Evolutionary conservation across 2,329 filamentous ascomycete species (phyloP).

Genomic region (Aaosphaeria pasadenensis): DNA sequence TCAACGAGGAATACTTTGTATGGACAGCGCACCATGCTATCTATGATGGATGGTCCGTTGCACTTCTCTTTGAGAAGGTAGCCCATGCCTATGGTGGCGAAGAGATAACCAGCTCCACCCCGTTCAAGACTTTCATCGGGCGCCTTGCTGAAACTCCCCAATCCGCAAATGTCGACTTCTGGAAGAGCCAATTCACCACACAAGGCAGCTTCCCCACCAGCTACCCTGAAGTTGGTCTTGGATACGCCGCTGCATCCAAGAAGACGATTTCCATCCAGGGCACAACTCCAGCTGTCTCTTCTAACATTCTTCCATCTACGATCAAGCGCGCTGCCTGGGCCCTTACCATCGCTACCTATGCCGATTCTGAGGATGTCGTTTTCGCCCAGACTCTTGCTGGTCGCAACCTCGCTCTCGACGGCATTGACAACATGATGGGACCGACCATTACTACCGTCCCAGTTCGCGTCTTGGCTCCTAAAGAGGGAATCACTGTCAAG

Average conservation of each 20-base stretch:
- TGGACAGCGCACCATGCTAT: conserved; percentile 23
- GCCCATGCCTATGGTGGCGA: conserved; percentile 2
- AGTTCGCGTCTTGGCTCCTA: conserved; percentile 33
- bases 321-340: conserved; percentile 21
- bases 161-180: conserved; percentile 4
- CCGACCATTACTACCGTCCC: conserved; percentile 39
- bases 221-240: conserved; percentile 8
- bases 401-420: conserved; percentile 10
- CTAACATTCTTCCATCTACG: conserved; percentile 10
- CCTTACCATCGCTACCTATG: conserved; percentile 12
- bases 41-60: conserved; percentile 21
- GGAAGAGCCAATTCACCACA: conserved; percentile 8
- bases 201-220: conserved; percentile 6
- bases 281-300: conserved; percentile 5
- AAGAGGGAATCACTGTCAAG: conserved; percentile 6
- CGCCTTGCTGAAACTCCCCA: conserved; percentile 2
- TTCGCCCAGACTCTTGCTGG: conserved; percentile 15
- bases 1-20: conserved; percentile 14
- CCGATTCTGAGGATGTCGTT: conserved; percentile 15
- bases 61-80: conserved; percentile 9
- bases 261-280: conserved; percentile 4
- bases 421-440: conserved; percentile 33
- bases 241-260: conserved; percentile 6
- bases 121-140: conserved; percentile 9
- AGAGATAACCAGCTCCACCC: not conserved